A percentile compares a stretch with the other conserved stretches of the same genome.
Conservation (phyloP, 1,284 basidiomycete genomes). For the Uromyces viciae-fabae region DNA sequence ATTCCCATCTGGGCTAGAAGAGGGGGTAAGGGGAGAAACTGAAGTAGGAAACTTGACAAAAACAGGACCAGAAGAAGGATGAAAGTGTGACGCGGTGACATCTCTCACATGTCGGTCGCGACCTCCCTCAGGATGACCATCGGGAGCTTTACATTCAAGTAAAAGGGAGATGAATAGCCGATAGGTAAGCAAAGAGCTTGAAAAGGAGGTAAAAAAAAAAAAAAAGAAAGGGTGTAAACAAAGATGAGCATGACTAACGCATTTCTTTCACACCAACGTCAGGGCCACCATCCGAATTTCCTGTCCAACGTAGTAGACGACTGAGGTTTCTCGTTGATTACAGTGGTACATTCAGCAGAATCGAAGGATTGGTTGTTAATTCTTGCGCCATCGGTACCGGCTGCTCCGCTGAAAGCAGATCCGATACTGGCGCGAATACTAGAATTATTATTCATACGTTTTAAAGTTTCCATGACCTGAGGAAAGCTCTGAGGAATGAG, state of each 20-base stretch:
- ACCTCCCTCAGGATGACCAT: conserved; percentile 34
- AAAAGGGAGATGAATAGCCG: neutral
- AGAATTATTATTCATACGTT: conserved; percentile 32
- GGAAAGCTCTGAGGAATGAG: neutral
- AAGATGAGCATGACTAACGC: conserved; percentile 16
- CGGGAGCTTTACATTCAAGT: conserved; percentile 21
- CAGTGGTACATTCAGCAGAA: conserved; percentile 19
- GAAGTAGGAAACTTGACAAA: conserved; percentile 43
- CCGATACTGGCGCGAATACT: conserved; percentile 46
- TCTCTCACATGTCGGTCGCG: conserved; percentile 46
- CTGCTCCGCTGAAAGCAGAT: conserved; percentile 41
- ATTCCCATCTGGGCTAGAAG: conserved; percentile 10
- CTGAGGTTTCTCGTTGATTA: conserved; percentile 18
- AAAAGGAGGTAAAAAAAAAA: neutral
- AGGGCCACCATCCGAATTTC: conserved; percentile 35
- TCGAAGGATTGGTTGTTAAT: neutral
- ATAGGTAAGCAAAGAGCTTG: neutral
- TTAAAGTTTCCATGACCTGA: conserved; percentile 36
- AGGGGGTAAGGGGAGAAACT: conserved; percentile 36
- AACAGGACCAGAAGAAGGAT: conserved; percentile 23
- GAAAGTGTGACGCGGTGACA: conserved; percentile 43
- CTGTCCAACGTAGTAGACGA: conserved; percentile 46
- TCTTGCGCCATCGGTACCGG: conserved; percentile 45
- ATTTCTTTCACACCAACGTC: conserved; percentile 42
- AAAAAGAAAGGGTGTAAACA: neutral